These are phyloP conservation scores for Suillus occidentalis DNA, from an alignment of 768 basidiomycete genomes.

Conservation along the genomic window DNA sequence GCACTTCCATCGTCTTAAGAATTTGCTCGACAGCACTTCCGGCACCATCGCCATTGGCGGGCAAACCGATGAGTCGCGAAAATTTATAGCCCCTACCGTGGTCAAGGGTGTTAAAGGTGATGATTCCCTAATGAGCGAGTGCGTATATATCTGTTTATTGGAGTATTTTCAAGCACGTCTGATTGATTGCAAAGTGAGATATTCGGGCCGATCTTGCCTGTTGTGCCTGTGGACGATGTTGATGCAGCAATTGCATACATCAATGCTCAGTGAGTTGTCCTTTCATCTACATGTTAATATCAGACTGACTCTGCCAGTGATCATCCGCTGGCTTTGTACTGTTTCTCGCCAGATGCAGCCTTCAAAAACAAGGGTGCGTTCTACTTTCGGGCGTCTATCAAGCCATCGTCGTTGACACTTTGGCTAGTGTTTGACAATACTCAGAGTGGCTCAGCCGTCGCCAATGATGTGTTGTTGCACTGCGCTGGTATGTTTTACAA, in stretches of 20 bases:
- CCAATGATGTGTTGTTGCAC: constrained; percentile 72
- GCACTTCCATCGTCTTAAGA: constrained; percentile 61
- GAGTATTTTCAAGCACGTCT: constrained; percentile 1
- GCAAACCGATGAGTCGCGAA: constrained; percentile 50
- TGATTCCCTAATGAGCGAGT: constrained; percentile 81
- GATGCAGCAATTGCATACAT: constrained; percentile 74
- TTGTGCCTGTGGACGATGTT: constrained; percentile 67
- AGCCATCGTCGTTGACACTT: constrained; percentile 3
- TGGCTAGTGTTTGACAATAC: constrained; percentile 65
- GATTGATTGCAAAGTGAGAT: constrained; percentile 56
- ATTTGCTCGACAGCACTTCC: constrained; percentile 61
- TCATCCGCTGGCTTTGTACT: constrained; percentile 74
- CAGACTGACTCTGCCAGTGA: constrained; percentile 42
- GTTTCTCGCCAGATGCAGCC: constrained; percentile 61
- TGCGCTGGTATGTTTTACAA: constrained; percentile 42
- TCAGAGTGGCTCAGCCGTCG: constrained; percentile 64
- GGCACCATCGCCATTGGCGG: constrained; percentile 71
- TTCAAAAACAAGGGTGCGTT: constrained; percentile 61
- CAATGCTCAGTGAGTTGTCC: constrained; percentile 43
- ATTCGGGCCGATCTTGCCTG: constrained; percentile 80
- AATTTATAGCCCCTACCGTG: constrained; percentile 73
- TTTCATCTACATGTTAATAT: background rate
- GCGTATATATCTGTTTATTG: constrained; percentile 26
- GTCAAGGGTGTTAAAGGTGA: constrained; percentile 59
- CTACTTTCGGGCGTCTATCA: background rate